Evolutionary conservation across 805 yeast species (phyloP).

Genomic region (Ascoidea rubescens): DNA sequence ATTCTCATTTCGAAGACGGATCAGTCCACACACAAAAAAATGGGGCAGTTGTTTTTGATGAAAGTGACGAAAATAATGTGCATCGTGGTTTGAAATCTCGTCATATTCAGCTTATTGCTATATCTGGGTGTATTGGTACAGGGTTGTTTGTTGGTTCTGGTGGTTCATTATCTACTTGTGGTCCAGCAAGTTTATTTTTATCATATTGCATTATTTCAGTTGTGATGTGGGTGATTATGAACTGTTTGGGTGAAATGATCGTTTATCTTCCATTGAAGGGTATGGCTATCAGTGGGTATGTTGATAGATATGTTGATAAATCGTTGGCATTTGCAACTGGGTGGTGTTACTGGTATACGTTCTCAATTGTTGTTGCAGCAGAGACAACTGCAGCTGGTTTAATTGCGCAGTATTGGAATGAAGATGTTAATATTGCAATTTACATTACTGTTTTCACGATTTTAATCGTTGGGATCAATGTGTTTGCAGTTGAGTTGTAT

Average conservation of each 20-base stretch:
- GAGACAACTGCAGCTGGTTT: conserved; percentile 56
- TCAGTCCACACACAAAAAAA: neutral
- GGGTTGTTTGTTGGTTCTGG: conserved; percentile 66
- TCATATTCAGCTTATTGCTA: conserved; percentile 61
- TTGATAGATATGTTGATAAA: conserved; percentile 50
- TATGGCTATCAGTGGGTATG: conserved; percentile 56
- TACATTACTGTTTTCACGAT: conserved; percentile 62
- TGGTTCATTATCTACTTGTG: conserved; percentile 39
- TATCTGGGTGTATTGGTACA: conserved; percentile 66
- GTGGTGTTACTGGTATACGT: conserved; percentile 65
- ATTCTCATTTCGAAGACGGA: neutral
- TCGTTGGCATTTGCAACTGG: conserved; percentile 63
- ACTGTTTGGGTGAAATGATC: conserved; percentile 71
- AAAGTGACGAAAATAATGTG: neutral
- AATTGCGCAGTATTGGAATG: conserved; percentile 49
- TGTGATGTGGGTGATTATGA: neutral
- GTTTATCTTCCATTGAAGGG: conserved; percentile 57
- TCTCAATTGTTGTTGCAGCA: conserved; percentile 66
- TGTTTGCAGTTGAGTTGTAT: conserved; percentile 54
- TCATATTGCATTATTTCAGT: conserved; percentile 26
- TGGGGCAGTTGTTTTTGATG: neutral
- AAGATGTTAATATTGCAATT: conserved; percentile 53
- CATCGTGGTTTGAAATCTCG: conserved; percentile 14
- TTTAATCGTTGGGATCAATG: conserved; percentile 35
- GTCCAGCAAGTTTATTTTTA: conserved; percentile 48